Conservation (phyloP, 176 grass and related monocot genomes). For the Eleusine indica region DNA sequence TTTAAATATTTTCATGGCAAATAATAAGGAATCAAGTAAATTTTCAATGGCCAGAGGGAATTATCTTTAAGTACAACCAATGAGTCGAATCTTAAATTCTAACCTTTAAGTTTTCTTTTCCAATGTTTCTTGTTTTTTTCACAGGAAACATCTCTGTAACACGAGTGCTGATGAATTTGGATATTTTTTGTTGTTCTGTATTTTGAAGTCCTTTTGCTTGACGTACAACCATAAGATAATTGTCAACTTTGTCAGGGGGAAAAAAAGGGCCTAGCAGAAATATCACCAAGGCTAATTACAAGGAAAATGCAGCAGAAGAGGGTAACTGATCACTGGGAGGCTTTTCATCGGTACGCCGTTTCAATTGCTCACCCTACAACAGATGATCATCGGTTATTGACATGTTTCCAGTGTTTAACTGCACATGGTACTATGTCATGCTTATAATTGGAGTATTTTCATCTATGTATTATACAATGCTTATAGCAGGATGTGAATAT, state of each 20-base stretch:
- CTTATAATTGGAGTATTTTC: not conserved
- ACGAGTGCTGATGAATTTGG: conserved; percentile 69
- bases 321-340: conserved; percentile 33
- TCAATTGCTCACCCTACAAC: conserved; percentile 83
- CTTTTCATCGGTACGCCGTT: conserved; percentile 49
- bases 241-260: not conserved
- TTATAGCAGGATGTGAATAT: not conserved
- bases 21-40: too few relatives aligned
- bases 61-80: not conserved
- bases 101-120: conserved; percentile 76
- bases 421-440: not conserved
- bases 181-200: conserved; percentile 55
- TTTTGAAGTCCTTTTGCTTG: conserved; percentile 45
- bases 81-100: not conserved
- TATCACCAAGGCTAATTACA: conserved; percentile 7
- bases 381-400: not conserved
- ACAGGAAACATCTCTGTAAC: conserved; percentile 81
- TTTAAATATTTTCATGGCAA: too few relatives aligned
- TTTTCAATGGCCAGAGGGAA: too few relatives aligned
- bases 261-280: not conserved
- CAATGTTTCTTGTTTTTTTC: conserved; percentile 63
- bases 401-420: not conserved
- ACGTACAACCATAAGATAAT: conserved; percentile 32
- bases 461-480: not conserved
- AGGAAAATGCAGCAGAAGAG: conserved; percentile 26